A percentile compares a stretch with the other conserved stretches of the same genome.
phyloP scores from a whole-genome alignment of 1,139 yeast species.

The Hanseniaspora sp. region DNA sequence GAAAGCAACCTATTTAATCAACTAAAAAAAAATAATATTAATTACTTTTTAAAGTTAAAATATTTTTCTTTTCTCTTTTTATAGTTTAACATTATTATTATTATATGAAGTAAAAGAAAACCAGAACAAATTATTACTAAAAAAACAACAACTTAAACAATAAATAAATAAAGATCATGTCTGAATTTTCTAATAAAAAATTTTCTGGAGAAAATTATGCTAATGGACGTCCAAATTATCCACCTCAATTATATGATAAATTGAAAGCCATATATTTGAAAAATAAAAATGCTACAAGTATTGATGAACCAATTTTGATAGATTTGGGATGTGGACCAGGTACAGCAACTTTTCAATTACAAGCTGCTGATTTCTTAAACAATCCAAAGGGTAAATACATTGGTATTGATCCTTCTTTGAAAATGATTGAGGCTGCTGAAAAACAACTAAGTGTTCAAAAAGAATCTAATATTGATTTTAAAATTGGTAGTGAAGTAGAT shows the following conservation, averaged over 20 bases:
- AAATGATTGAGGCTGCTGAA: conserved; percentile 49
- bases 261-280: conserved; percentile 35
- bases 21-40: no score
- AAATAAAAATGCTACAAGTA: conserved; percentile 18
- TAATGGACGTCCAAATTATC: conserved; percentile 53
- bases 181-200: conserved; percentile 50
- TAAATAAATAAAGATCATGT: conserved; percentile 35
- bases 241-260: conserved; percentile 42
- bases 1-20: no score
- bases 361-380: conserved; percentile 31
- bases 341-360: conserved; percentile 51
- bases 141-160: no score
- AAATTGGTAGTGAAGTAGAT: conserved; percentile 27
- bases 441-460: conserved; percentile 13
- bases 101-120: no score
- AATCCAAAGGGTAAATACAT: conserved; percentile 31
- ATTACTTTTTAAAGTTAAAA: no score
- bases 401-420: conserved; percentile 57
- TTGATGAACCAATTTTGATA: conserved; percentile 32
- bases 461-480: conserved; percentile 21
- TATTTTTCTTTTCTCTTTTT: no score
- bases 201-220: conserved; percentile 53
- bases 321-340: conserved; percentile 88
- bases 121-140: no score
- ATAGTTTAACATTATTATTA: no score